These are phyloP conservation scores for Backusella mclennaniae DNA, from an alignment of 192 early-diverging fungal genomes.

Conservation along the genomic window DNA sequence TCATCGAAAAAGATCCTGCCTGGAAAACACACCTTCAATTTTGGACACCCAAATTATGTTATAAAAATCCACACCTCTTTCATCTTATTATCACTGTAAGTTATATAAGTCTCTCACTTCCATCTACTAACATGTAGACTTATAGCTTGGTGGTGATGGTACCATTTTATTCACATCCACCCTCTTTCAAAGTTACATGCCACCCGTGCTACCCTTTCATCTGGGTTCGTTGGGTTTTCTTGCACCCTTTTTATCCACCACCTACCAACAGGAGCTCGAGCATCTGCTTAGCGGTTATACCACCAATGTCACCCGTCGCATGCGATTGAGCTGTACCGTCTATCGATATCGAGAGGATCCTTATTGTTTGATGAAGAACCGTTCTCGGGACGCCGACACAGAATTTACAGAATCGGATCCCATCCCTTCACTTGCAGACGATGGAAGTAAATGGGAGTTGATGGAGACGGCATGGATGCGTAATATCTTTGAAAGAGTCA, in stretches of 20 bases:
- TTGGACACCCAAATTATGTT: constrained; percentile 77
- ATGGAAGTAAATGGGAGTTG: constrained; percentile 37
- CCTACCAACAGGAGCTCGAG: constrained; percentile 53
- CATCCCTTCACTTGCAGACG: neutral
- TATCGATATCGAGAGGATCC: constrained; percentile 54
- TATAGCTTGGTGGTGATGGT: constrained; percentile 87
- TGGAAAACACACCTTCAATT: constrained; percentile 53
- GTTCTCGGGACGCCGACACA: neutral
- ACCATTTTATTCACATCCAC: constrained; percentile 93
- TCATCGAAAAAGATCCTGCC: constrained; percentile 36
- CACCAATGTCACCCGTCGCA: constrained; percentile 80
- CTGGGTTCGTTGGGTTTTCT: constrained; percentile 94
- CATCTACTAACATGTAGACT: neutral
- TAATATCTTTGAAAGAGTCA: constrained; percentile 13
- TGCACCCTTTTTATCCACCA: constrained; percentile 79
- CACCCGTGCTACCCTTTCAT: constrained; percentile 92
- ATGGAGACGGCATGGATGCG: constrained; percentile 35
- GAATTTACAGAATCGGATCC: neutral
- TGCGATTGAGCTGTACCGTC: constrained; percentile 90
- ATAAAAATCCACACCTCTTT: constrained; percentile 63
- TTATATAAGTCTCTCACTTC: neutral
- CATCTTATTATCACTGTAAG: constrained; percentile 83
- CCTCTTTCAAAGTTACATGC: constrained; percentile 84
- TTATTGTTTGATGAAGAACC: neutral
- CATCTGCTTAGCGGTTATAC: constrained; percentile 40